phyloP scores from a whole-genome alignment of 164 flowering plant species.

The Cinnamomum micranthum region DNA sequence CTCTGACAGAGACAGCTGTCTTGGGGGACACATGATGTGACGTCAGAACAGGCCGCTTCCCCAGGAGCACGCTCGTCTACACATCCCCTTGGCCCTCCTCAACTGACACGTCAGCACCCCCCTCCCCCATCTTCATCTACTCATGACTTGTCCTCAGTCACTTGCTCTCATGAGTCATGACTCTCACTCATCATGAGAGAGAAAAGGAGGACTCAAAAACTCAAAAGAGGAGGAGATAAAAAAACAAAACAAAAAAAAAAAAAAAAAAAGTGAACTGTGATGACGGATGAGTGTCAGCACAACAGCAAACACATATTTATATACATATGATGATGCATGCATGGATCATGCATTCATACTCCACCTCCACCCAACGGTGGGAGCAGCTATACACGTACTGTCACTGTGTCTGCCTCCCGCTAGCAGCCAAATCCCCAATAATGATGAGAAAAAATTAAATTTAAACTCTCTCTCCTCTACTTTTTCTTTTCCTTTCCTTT shows the following conservation, averaged over 20 bases:
- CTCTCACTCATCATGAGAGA: too few relatives aligned
- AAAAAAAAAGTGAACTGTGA: neutral
- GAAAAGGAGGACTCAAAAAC: neutral
- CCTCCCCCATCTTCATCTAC: too few relatives aligned
- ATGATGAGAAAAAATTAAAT: too few relatives aligned
- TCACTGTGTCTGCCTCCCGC: too few relatives aligned
- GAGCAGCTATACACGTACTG: too few relatives aligned
- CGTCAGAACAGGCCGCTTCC: constrained; percentile 10
- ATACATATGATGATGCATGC: neutral
- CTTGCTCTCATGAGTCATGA: neutral
- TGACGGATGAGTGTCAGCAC: neutral
- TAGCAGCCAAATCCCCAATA: too few relatives aligned
- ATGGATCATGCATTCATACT: neutral
- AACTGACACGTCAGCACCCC: neutral
- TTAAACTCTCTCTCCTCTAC: too few relatives aligned
- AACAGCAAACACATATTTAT: too few relatives aligned
- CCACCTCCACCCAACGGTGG: neutral
- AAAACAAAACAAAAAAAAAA: neutral
- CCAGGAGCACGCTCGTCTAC: constrained; percentile 19
- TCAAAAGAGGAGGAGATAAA: neutral
- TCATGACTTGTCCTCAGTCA: neutral
- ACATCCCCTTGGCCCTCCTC: neutral
- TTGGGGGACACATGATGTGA: constrained; percentile 1
- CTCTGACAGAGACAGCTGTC: constrained; percentile 8
- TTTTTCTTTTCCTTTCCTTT: too few relatives aligned